These are phyloP conservation scores for Rutstroemia sp. DNA, from an alignment of 2,329 filamentous ascomycete species.

Conservation along the genomic window DNA sequence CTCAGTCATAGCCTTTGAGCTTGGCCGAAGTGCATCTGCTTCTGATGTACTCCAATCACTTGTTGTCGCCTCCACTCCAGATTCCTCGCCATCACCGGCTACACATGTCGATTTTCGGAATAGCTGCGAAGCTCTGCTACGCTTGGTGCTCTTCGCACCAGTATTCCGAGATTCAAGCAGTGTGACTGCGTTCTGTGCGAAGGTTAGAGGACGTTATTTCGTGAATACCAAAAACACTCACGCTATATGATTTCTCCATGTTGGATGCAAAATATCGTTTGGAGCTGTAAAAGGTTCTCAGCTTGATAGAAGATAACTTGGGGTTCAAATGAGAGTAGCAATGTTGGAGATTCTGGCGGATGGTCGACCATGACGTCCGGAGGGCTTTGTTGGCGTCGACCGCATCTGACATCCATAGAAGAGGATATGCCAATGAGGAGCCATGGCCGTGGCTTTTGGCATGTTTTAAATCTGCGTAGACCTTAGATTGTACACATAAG, in stretches of 20 bases:
- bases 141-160: not conserved
- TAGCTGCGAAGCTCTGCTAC: not conserved
- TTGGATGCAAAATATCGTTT: not conserved
- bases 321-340: not conserved
- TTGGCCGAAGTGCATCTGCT: not conserved
- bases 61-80: not conserved
- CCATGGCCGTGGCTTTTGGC: not conserved
- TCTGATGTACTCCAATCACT: not conserved
- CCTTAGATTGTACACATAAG: too few species aligned
- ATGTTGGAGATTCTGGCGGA: not conserved
- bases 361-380: not conserved
- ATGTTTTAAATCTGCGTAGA: not conserved
- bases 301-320: not conserved
- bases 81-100: not conserved
- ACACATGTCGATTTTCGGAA: not conserved
- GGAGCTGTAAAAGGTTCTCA: not conserved
- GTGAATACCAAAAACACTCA: not conserved
- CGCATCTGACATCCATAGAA: not conserved
- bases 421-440: not conserved
- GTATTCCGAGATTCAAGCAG: not conserved
- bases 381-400: not conserved
- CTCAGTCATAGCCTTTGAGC: not conserved
- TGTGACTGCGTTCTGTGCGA: not conserved
- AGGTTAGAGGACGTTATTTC: not conserved
- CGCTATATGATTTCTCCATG: slow-evolving; percentile 2